Conservation (phyloP, 2,329 filamentous ascomycete species). For the Diaporthe citri region DNA sequence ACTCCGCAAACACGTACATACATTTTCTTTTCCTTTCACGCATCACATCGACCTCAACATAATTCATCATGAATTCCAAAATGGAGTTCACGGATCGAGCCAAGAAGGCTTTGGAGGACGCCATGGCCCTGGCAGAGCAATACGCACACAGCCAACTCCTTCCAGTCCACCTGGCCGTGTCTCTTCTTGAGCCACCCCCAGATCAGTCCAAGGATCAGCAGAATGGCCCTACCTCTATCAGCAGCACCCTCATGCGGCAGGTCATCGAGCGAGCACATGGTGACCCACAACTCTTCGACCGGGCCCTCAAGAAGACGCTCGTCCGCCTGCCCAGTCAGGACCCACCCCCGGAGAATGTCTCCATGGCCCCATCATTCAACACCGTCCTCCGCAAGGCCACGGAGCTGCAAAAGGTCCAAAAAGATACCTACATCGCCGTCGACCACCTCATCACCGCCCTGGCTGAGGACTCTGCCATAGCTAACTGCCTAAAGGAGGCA, state of each 20-base stretch:
- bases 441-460: conserved; percentile 93
- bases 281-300: conserved; percentile 89
- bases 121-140: conserved; percentile 87
- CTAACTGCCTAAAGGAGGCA: conserved; percentile 81
- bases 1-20: conserved; percentile 20
- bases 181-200: conserved; percentile 80
- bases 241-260: conserved; percentile 89
- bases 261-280: conserved; percentile 94
- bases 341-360: conserved; percentile 89
- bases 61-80: conserved; percentile 74
- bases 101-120: conserved; percentile 89
- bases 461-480: conserved; percentile 81
- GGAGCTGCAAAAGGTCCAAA: conserved; percentile 96
- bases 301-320: conserved; percentile 89
- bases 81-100: conserved; percentile 96
- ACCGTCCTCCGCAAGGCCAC: conserved; percentile 86
- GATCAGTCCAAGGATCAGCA: conserved; percentile 87
- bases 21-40: background rate
- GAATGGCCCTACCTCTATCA: conserved; percentile 74
- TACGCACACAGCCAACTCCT: conserved; percentile 92
- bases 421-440: conserved; percentile 93
- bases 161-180: conserved; percentile 89
- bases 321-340: conserved; percentile 95
- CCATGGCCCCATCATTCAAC: conserved; percentile 84
- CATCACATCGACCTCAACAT: conserved; percentile 39